Conservation (phyloP, 78 protist species). For the Paratrimastix pyriformis region DNA sequence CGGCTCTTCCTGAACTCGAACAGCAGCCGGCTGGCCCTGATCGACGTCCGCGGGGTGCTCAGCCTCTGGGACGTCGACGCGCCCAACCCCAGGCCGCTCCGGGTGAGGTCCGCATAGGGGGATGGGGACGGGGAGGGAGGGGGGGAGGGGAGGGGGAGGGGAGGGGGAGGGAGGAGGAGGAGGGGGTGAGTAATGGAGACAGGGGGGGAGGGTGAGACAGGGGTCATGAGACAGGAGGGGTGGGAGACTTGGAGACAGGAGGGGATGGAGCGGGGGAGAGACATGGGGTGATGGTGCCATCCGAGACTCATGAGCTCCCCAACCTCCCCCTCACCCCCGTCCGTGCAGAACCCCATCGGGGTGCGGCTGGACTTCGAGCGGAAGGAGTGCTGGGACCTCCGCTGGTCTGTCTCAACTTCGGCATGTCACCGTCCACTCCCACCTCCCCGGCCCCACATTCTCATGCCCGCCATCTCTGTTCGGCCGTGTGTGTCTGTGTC, state of each 20-base stretch:
- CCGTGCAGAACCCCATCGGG: too few relatives aligned
- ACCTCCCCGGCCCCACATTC: too few relatives aligned
- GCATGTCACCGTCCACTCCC: too few relatives aligned
- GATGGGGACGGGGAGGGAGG: not conserved
- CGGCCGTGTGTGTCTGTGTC: too few relatives aligned
- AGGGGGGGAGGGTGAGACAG: not conserved
- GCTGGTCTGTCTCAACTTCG: too few relatives aligned
- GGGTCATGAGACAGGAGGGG: not conserved
- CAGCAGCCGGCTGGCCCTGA: constrained; percentile 29
- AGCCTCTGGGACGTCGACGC: constrained; percentile 10
- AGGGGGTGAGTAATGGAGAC: not conserved
- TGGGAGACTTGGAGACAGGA: too few relatives aligned
- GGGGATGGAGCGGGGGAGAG: too few relatives aligned
- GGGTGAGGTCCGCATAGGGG: not conserved
- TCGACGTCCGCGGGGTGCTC: constrained; percentile 51
- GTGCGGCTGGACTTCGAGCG: not conserved
- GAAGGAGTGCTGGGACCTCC: not conserved
- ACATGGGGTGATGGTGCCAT: too few relatives aligned
- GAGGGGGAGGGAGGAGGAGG: not conserved
- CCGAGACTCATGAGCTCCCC: too few relatives aligned
- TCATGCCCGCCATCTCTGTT: too few relatives aligned
- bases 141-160: not conserved
- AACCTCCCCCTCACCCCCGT: too few relatives aligned
- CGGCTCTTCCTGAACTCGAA: constrained; percentile 45
- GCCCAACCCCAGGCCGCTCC: not conserved